Base-by-base conservation (phyloP, 1,284 basidiomycete genomes). In the Irpex sp. region DNA sequence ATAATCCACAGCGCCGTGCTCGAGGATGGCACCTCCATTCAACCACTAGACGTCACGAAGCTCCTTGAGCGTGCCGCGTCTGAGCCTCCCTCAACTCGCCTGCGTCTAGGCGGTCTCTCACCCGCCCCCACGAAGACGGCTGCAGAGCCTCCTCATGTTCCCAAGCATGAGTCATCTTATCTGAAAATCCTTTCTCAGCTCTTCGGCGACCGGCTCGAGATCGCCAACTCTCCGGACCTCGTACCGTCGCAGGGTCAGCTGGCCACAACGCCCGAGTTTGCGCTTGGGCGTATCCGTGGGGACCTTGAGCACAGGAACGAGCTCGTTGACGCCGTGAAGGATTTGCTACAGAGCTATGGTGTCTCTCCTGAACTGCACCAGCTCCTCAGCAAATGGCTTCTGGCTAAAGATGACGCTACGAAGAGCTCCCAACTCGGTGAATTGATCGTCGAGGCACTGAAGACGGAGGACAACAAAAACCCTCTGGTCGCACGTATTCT, bases 191-290 rank as follows among this genome's bases (percentile, higher is more conserved):
- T 99, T 59, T 77, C 85, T 34, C 90, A 93, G 68, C 78, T 97
- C 44, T 98, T 98, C 72, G 81, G 80, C 36, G 86, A 91, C n/a
- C 87, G 93, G 1, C 81, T 99, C 2, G 88, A 94, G 65, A 83
- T 99, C 63, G 83, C 90, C 73, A 99, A 99, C 77, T 87, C 89
- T 15, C 94, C 94, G 0, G 78, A 84, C 15, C 82, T 91, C 19
- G 87, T 94, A 61, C 72, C 84, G 6, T 77, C 87, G 15, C 84
- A 90, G 67, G 92, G 93, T 21, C 77, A 83, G 57, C 74, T 87
- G 62, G 92, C 94, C 11, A 96, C 94, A 15, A 92, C 86, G 44
- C 97, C 97, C 1, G 94, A 98, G 72, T 98, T 92, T 74, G 96
- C 97, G 0, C 85, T 98, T 40, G 96, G 97, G 49, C 91, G 94